Base-by-base conservation (phyloP, 1,284 basidiomycete genomes). In the Xerocomus tenax region DNA sequence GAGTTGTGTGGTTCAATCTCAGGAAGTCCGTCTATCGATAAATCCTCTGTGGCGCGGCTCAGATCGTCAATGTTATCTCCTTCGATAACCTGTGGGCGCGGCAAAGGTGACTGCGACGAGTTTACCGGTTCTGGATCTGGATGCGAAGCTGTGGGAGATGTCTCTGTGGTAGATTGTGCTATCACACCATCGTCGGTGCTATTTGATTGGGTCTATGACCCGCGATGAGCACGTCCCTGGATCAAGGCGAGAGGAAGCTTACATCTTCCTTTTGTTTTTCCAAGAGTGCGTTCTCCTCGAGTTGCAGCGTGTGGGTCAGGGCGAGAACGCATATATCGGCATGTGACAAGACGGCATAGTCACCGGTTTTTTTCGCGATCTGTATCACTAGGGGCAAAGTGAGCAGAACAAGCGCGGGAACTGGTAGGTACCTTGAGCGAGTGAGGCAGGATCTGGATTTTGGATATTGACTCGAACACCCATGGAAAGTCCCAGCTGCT, bases 281-380 rank as follows among this genome's bases (percentile, higher is more conserved):
- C n/a, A 36, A 39, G 6, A 40, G 26, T 30, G 39, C 53, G 25
- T 47, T 58, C 51, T 58, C 48, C 75, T 78, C 70, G 81, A 74
- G 67, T 54, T 76, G 84, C 50, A 94, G 71, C 41, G 84, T 79
- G 64, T 90, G 87, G 0, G 93, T 91, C 58, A 98, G 73, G 0
- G 96, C 96, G 41, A 98, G 72, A 35, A 98, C 85, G 57, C 87
- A 85, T 51, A 98, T 68, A 81, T 99, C 96, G 15, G 94, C 80
- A 61, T 84, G 78, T 8, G 93, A 97, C 28, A 99, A 77, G 41
- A 95, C 95, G 30, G 90, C 77, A 64, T 92, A 95, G 70, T 98
- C 96, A 69, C 96, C 96, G 0, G 95, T 97, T 74, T 91, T 91
- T 74, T 91, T 94, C 3, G 96, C 91, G 69, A 87, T 89, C 55